Base-by-base conservation (phyloP, 345 rosid genomes). In the Euphorbia tirucalli region DNA sequence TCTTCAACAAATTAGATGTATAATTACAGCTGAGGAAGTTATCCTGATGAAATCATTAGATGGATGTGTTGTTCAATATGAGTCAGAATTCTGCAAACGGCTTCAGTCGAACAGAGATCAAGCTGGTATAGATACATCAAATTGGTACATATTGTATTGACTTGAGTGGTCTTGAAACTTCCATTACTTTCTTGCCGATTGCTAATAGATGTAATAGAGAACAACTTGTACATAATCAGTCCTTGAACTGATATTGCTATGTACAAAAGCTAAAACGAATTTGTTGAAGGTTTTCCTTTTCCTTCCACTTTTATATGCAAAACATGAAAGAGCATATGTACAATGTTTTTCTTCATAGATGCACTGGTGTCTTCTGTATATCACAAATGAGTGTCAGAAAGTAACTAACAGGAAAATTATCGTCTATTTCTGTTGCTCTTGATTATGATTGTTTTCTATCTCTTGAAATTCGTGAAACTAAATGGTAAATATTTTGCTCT, bases 21-120 rank as follows among this genome's bases (percentile, higher is more conserved):
- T 95, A 65, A 95, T 95, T 75, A 92, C 97, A 30, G 93, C 97
- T 0, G 97, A 95, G 39, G 99, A 95, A 82, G 97, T 87, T 73
- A 76, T 95, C 76, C 81, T 95, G 68, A 89, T 92, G 99, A 95
- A 92, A 79, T 92, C 96, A 55, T 74, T 93, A 57, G 97, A 92
- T 82, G 84, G 85, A 6, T 82, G 88, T 41, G 96, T 95, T 68
- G 74, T 86, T 74, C 90, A 84, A 78, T 95, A 89, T 76, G 83
- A 87, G 74, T 83, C 92, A 1, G 97, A 95, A 76, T 57, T 95
- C 74, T 84, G 97, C 80, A 95, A 83, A 80, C 95, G 92, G 43
- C 93, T 95, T 71, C 88, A 86, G 69, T 68, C 75, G 30, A 89
- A 81, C 73, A 92, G 83, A 73, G 91, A 86, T 66, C 83, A 88